A percentile compares a stretch with the other conserved stretches of the same genome.
Conservation (phyloP, 2,329 filamentous ascomycete species). For the Colletotrichum spinosum region DNA sequence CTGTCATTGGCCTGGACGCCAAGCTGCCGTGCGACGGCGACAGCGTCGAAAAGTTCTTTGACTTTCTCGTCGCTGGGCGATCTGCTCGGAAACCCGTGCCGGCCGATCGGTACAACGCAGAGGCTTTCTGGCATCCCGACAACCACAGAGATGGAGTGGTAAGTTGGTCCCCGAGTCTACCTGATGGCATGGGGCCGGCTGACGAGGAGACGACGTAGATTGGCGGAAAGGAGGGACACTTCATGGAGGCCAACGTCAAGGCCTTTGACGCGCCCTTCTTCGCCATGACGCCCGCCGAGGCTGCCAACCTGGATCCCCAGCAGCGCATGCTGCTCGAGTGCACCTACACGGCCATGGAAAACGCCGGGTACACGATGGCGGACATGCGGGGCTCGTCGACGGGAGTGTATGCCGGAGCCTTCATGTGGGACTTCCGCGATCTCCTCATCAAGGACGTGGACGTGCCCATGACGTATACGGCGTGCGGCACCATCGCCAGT, state of each 20-base stretch:
- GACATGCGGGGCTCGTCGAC: conserved; percentile 44
- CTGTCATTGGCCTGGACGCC: no score
- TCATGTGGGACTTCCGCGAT: conserved; percentile 49
- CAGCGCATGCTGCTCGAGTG: conserved; percentile 43
- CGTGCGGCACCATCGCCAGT: conserved; percentile 16
- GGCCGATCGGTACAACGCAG: no score
- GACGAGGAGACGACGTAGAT: no score
- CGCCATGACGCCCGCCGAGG: background rate
- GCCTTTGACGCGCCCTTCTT: conserved; percentile 10
- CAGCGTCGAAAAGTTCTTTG: no score
- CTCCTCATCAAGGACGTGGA: background rate
- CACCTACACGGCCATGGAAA: conserved; percentile 44
- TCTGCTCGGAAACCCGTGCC: conserved; percentile 35
- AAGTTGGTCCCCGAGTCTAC: no score
- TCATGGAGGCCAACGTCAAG: conserved; percentile 36
- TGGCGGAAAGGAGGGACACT: background rate
- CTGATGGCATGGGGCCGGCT: no score
- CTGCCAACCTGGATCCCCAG: conserved; percentile 38
- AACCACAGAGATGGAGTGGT: no score
- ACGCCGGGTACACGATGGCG: conserved; percentile 38
- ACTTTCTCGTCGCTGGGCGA: no score
- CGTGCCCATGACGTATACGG: background rate
- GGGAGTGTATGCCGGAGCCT: conserved; percentile 50
- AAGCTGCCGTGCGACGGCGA: no score
- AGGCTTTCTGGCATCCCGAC: no score